Percentiles rank a stretch among this genome's conserved stretches.
phyloP scores from a whole-genome alignment of 1,284 basidiomycete genomes.

The Cryptococcus sp. region DNA sequence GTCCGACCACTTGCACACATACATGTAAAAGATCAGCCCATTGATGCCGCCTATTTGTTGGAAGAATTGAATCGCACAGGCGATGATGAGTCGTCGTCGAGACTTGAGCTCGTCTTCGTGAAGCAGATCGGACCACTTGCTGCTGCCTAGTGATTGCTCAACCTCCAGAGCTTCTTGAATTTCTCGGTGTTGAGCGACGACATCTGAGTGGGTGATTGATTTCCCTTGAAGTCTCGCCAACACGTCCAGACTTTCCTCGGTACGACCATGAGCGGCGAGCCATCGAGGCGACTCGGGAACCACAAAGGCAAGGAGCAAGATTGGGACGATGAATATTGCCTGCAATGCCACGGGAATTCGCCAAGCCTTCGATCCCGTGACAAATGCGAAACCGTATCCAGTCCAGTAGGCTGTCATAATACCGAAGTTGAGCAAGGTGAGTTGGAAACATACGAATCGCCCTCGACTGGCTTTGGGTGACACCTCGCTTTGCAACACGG shows the following conservation, averaged over 20 bases:
- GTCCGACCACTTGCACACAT: background rate
- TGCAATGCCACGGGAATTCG: constrained; percentile 32
- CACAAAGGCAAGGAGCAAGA: constrained; percentile 27
- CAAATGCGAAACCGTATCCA: constrained; percentile 38
- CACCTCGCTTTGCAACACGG: constrained; percentile 43
- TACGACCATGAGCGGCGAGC: constrained; percentile 33
- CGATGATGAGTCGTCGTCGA: constrained; percentile 43
- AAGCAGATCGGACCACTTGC: constrained; percentile 39
- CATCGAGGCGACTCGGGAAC: constrained; percentile 46
- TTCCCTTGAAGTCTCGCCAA: constrained; percentile 32
- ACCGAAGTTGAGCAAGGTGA: constrained; percentile 41
- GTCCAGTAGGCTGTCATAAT: constrained; percentile 44
- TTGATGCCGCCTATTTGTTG: constrained; percentile 50
- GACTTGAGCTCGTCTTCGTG: constrained; percentile 36
- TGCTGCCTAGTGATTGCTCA: constrained; percentile 31
- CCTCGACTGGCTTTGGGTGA: constrained; percentile 42
- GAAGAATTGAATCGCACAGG: constrained; percentile 49
- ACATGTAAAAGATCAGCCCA: constrained; percentile 37
- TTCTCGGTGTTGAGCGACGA: constrained; percentile 30
- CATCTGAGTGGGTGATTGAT: constrained; percentile 18
- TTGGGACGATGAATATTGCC: constrained; percentile 33
- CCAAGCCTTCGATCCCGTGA: constrained; percentile 26
- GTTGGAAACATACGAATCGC: constrained; percentile 43
- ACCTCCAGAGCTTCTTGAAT: constrained; percentile 34
- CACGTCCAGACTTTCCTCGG: constrained; percentile 30